Conservation (phyloP, 768 basidiomycete species). For the Boletales sp. region DNA sequence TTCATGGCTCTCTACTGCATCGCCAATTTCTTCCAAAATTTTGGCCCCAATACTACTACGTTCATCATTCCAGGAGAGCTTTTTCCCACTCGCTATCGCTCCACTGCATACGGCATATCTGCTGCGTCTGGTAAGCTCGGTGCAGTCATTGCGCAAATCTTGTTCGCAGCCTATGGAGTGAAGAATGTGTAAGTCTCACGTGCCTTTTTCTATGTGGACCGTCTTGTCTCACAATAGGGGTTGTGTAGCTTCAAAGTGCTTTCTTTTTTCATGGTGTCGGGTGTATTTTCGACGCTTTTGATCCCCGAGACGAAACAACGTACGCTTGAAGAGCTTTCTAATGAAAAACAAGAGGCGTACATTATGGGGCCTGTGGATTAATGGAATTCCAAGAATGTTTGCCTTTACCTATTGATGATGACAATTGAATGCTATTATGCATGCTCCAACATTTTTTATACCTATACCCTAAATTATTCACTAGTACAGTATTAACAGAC, state of each 20-base stretch:
- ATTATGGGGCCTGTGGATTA: constrained; percentile 21
- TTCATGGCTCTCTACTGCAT: constrained; percentile 79
- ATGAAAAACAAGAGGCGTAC: constrained; percentile 65
- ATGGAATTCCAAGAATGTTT: no score
- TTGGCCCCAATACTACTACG: constrained; percentile 49
- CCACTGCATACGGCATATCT: constrained; percentile 70
- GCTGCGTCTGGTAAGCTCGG: constrained; percentile 73
- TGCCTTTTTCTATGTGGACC: neutral
- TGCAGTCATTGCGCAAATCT: constrained; percentile 76
- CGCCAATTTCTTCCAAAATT: constrained; percentile 72
- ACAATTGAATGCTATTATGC: no score
- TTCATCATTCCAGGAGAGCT: constrained; percentile 77
- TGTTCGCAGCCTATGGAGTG: constrained; percentile 47
- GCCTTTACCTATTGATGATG: no score
- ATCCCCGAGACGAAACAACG: constrained; percentile 71
- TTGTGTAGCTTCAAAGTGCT: constrained; percentile 62
- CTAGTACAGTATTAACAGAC: no score
- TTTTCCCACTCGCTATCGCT: constrained; percentile 72
- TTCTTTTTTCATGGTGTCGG: constrained; percentile 82
- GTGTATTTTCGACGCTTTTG: constrained; percentile 74
- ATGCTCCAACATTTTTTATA: no score
- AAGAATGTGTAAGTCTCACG: constrained; percentile 56
- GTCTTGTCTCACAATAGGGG: no score
- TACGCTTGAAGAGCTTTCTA: constrained; percentile 72
- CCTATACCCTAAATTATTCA: no score